These are phyloP conservation scores for Echinosphaeria canescens DNA, from an alignment of 2,329 filamentous ascomycete species.

Conservation along the genomic window DNA sequence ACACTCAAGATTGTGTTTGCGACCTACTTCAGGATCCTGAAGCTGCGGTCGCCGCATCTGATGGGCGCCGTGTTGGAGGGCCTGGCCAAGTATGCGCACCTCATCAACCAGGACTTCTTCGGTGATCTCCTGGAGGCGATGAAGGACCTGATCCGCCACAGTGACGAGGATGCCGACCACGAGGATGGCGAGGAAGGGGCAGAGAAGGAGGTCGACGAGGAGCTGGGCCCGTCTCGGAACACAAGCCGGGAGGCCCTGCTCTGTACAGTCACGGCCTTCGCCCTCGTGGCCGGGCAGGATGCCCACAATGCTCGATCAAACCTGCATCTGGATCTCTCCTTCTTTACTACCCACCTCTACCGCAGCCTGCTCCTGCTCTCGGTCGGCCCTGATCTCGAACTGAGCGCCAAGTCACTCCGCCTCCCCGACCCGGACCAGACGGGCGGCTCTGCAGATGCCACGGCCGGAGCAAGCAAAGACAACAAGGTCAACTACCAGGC, in stretches of 20 bases:
- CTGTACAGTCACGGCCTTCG: conserved; percentile 89
- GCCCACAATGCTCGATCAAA: conserved; percentile 62
- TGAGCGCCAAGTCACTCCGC: conserved; percentile 50
- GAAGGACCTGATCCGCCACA: conserved; percentile 73
- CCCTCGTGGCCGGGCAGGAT: conserved; percentile 88
- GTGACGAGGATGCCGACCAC: conserved; percentile 30
- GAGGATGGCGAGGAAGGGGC: conserved; percentile 20
- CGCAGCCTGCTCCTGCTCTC: conserved; percentile 60
- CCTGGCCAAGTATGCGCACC: conserved; percentile 76
- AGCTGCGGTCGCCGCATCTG: conserved; percentile 56
- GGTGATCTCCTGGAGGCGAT: conserved; percentile 87
- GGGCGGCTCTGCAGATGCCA: no score
- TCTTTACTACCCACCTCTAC: conserved; percentile 91
- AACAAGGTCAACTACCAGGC: conserved; percentile 83
- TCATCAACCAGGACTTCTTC: conserved; percentile 99
- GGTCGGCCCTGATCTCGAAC: conserved; percentile 70
- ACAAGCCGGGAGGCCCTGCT: conserved; percentile 72
- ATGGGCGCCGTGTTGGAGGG: conserved; percentile 98
- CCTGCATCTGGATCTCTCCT: conserved; percentile 78
- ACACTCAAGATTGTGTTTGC: conserved; percentile 92
- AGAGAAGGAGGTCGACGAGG: conserved; percentile 23
- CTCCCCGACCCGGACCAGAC: conserved; percentile 37
- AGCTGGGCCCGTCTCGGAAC: conserved; percentile 34
- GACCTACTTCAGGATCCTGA: conserved; percentile 85
- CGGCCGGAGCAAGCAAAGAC: no score